Evolutionary conservation across 1,284 basidiomycete genomes (phyloP).

Genomic region (Laetiporus sulphureus): DNA sequence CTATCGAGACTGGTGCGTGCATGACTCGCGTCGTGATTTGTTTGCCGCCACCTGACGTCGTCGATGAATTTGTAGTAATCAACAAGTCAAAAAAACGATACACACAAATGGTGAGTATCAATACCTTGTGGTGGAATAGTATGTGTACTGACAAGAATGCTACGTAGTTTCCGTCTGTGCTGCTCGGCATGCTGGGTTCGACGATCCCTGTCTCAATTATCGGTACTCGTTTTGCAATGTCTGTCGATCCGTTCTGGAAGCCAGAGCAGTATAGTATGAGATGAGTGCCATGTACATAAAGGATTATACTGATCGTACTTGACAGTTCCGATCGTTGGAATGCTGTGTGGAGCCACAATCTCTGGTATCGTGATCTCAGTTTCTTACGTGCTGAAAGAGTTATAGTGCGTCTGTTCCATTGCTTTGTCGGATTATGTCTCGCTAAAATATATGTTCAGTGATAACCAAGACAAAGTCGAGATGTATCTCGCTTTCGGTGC

Average conservation of each 20-base stretch:
- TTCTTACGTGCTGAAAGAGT: slow-evolving; percentile 58
- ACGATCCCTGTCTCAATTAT: slow-evolving; percentile 79
- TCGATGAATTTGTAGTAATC: slow-evolving; percentile 33
- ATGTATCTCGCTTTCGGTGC: slow-evolving; percentile 82
- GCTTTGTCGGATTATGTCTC: not conserved
- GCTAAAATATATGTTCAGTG: too few relatives aligned
- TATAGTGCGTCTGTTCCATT: slow-evolving; percentile 40
- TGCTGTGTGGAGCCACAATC: slow-evolving; percentile 80
- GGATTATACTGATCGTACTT: too few relatives aligned
- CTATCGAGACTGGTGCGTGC: slow-evolving; percentile 50
- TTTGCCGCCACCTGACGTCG: slow-evolving; percentile 23
- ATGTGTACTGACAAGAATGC: not conserved
- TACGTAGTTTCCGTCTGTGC: slow-evolving; percentile 61
- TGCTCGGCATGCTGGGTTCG: slow-evolving; percentile 64
- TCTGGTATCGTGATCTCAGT: slow-evolving; percentile 67
- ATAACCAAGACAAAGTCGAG: slow-evolving; percentile 79
- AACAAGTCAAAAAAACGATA: slow-evolving; percentile 77
- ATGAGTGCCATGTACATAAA: too few relatives aligned
- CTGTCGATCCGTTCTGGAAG: slow-evolving; percentile 70
- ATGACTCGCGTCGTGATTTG: too few relatives aligned
- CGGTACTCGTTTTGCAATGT: slow-evolving; percentile 75
- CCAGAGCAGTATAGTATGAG: slow-evolving; percentile 76
- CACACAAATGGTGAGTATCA: slow-evolving; percentile 54
- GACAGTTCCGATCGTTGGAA: slow-evolving; percentile 79
- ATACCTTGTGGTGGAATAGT: slow-evolving; percentile 4